Conservation (phyloP, 1,284 basidiomycete species). For the Serendipita sp. region DNA sequence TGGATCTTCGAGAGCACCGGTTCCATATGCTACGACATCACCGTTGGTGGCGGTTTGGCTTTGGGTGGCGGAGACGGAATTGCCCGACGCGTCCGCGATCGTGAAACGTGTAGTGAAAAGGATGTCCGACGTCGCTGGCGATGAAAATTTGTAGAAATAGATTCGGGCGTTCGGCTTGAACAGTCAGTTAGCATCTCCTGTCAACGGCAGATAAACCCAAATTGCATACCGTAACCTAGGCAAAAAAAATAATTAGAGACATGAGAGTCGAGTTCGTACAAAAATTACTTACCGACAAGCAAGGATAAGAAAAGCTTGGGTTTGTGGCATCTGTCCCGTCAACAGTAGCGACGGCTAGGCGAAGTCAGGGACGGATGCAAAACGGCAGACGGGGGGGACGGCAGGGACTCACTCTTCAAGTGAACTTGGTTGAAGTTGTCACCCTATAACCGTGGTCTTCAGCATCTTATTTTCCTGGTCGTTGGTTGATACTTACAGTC, state of each 20-base stretch:
- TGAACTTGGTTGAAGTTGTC: slow-evolving; percentile 56
- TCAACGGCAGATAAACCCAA: neutral
- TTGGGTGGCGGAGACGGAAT: slow-evolving; percentile 36
- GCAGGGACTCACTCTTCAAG: slow-evolving; percentile 39
- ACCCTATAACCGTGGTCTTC: slow-evolving; percentile 30
- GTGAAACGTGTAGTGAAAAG: slow-evolving; percentile 74
- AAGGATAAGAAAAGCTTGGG: slow-evolving; percentile 40
- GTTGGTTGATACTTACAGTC: slow-evolving; percentile 16
- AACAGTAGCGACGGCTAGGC: slow-evolving; percentile 41
- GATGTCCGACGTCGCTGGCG: slow-evolving; percentile 24
- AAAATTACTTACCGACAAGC: slow-evolving; percentile 39
- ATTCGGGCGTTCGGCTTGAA: slow-evolving; percentile 57
- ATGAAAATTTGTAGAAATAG: slow-evolving; percentile 68
- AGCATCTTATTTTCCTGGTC: too few species aligned
- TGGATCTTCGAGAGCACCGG: slow-evolving; percentile 40
- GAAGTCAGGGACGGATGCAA: slow-evolving; percentile 7
- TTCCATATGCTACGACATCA: slow-evolving; percentile 51
- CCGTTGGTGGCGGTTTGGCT: slow-evolving; percentile 37
- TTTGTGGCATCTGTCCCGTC: slow-evolving; percentile 39
- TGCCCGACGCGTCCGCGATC: slow-evolving; percentile 43
- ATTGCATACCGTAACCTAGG: neutral
- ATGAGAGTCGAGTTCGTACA: neutral
- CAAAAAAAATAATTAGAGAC: neutral
- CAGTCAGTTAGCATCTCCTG: slow-evolving; percentile 19
- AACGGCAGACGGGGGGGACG: neutral